These are phyloP conservation scores for Dendrobium catenatum DNA, from an alignment of 106 monocot genomes.

Conservation along the genomic window DNA sequence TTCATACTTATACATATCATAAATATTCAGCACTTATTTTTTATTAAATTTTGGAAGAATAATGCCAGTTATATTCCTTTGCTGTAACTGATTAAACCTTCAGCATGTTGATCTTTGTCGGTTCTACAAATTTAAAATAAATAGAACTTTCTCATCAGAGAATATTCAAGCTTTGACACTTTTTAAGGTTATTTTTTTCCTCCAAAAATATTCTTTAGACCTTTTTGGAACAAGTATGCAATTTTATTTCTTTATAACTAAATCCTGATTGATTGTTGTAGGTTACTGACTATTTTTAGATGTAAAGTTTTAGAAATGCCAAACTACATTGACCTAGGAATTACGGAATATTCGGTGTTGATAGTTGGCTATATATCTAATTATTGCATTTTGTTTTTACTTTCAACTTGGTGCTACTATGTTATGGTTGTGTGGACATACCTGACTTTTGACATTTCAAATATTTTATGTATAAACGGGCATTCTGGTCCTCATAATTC, in stretches of 20 bases:
- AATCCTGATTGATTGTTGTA: background rate
- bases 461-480: too few relatives aligned
- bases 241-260: background rate
- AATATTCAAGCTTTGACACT: background rate
- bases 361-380: background rate
- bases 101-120: background rate
- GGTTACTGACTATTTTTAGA: background rate
- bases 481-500: too few relatives aligned
- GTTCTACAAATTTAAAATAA: constrained; percentile 1
- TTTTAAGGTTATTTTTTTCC: background rate
- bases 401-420: too few relatives aligned
- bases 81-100: background rate
- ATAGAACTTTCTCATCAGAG: background rate
- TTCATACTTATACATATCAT: background rate
- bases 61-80: background rate
- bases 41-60: background rate
- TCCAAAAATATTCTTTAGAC: background rate
- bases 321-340: background rate
- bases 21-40: background rate
- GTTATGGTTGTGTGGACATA: too few relatives aligned
- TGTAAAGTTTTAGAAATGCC: background rate
- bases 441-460: too few relatives aligned
- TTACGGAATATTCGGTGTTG: background rate
- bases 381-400: too few relatives aligned
- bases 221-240: background rate